phyloP scores from a whole-genome alignment of 345 rosid species.

The Moricandia arvensis region DNA sequence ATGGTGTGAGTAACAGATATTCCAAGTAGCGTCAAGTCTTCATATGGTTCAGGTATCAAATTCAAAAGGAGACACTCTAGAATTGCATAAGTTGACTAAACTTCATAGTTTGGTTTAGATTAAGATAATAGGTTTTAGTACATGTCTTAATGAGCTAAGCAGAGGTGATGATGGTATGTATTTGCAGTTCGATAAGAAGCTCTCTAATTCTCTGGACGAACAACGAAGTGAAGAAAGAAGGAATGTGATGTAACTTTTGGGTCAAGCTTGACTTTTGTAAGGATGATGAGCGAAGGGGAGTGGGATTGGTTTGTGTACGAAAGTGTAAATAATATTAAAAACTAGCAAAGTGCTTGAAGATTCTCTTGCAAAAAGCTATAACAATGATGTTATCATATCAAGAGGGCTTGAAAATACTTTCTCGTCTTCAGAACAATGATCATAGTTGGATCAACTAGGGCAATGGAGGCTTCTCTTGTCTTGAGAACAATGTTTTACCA shows the following conservation, averaged over 20 bases:
- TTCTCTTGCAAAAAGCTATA: not conserved
- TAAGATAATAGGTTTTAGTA: not conserved
- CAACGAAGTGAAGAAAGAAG: slow-evolving; percentile 43
- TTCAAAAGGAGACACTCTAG: slow-evolving; percentile 95
- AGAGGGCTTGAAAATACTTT: too few relatives aligned
- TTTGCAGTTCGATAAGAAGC: slow-evolving; percentile 86
- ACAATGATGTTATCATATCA: too few relatives aligned
- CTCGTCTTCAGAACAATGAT: too few relatives aligned
- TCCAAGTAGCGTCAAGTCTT: slow-evolving; percentile 93
- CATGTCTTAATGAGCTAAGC: slow-evolving; percentile 6
- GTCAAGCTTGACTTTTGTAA: slow-evolving; percentile 3
- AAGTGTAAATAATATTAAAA: slow-evolving; percentile 26
- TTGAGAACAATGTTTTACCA: too few relatives aligned
- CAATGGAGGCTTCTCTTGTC: too few relatives aligned
- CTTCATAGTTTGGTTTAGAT: not conserved
- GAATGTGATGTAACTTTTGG: too few relatives aligned
- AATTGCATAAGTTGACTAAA: slow-evolving; percentile 89
- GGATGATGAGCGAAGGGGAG: not conserved
- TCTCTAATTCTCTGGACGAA: slow-evolving; percentile 78
- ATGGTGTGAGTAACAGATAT: slow-evolving; percentile 48
- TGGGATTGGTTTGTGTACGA: slow-evolving; percentile 7
- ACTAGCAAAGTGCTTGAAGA: not conserved
- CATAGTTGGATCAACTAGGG: too few relatives aligned
- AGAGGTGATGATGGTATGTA: not conserved
- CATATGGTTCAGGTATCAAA: slow-evolving; percentile 95